Base-by-base conservation (phyloP, 1,284 basidiomycete genomes). In the Athelia psychrophila region DNA sequence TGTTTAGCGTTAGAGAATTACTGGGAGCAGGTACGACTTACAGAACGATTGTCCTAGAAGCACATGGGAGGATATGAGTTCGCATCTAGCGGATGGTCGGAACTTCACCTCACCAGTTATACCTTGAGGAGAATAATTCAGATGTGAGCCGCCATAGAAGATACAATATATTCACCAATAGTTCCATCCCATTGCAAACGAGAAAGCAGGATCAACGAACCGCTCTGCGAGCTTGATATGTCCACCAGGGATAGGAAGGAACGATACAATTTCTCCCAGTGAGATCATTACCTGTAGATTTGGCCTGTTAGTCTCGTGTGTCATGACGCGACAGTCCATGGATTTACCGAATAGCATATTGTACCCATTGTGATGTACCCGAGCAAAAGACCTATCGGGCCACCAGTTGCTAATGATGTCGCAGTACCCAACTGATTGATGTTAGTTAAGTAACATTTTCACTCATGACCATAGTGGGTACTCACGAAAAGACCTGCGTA, bases 111-210 rank as follows among this genome's bases (percentile, higher is more conserved):
- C n/a, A 42, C 38, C 38, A 42, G 38, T 42, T 42, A n/a, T 42
- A 42, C 38, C 38, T 42, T 8, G 38, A 5, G n/a, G 27, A 30
- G n/a, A 30, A n/a, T n/a, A 9, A 22, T 42, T 45, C 15, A 3
- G 35, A 42, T n/a, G 35, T 32, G 19, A 54, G 40, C 42, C 24
- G 47, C 38, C 19, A 44, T n/a, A 44, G n/a, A 20, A 15, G 50
- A 42, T 19, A 18, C 16, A 25, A 48, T 3, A 20, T 27, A 24
- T 58, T 30, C n/a, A 88, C 83, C 85, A 88, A 64, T 91, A 91
- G 61, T 90, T 86, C 86, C 87, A 93, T 10, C 89, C 90, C 82
- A 89, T 83, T 15, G 90, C 80, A 61, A 93, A 93, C 1, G 86
- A 86, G 54, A 93, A 77, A 2, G 91, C 86, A 4, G 86, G 84